Conservation (phyloP, 805 yeast species). For the Zygosaccharomyces lentus region DNA sequence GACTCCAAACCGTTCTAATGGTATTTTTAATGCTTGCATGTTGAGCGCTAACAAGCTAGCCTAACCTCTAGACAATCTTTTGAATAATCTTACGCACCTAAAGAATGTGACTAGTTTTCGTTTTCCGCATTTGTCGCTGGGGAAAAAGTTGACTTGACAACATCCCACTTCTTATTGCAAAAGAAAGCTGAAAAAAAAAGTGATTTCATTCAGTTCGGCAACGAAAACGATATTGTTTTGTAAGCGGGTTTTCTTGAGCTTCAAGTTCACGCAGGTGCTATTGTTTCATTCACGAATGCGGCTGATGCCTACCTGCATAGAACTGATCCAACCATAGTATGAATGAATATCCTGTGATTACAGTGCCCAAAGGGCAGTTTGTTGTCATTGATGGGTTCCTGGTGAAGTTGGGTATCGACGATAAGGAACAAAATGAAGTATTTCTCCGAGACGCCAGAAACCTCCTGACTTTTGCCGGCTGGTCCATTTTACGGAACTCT, state of each 20-base stretch:
- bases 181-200: neutral
- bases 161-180: no score
- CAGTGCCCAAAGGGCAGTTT: slow-evolving; percentile 9
- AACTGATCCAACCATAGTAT: neutral
- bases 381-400: slow-evolving; percentile 12
- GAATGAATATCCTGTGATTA: slow-evolving; percentile 9
- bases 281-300: neutral
- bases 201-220: neutral
- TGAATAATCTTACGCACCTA: no score
- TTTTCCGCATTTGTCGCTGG: no score
- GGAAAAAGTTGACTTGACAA: neutral
- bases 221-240: neutral
- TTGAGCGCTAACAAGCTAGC: no score
- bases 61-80: no score
- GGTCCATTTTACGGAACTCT: slow-evolving; percentile 1
- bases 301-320: neutral
- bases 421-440: neutral
- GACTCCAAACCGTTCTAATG: no score
- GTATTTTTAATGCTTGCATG: no score
- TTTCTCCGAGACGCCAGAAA: slow-evolving; percentile 1
- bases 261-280: neutral
- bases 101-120: no score
- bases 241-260: neutral
- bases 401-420: slow-evolving; percentile 5
- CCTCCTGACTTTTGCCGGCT: slow-evolving; percentile 2